Conservation (phyloP, 495 filamentous ascomycete genomes). For the Penicillium mononematosum region DNA sequence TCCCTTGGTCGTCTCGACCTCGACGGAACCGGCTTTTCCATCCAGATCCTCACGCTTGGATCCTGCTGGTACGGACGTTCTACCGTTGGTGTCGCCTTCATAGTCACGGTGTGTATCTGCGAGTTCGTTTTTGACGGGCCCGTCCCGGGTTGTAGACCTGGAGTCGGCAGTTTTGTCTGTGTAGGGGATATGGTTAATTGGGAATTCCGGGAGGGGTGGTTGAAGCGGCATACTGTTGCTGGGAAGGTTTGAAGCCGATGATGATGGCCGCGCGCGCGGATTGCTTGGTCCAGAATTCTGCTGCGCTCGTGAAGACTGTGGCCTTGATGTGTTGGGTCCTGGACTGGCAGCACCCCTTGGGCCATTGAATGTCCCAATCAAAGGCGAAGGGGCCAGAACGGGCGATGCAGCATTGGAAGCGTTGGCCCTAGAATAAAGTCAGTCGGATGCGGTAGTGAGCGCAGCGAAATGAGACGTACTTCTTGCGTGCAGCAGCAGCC, state of each 20-base stretch:
- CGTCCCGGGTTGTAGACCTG: constrained; percentile 34
- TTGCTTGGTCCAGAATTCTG: constrained; percentile 62
- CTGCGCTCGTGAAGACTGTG: constrained; percentile 64
- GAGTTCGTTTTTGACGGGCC: constrained; percentile 31
- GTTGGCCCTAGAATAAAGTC: constrained; percentile 43
- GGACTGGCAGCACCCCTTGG: constrained; percentile 50
- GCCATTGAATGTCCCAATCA: constrained; percentile 58
- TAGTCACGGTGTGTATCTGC: constrained; percentile 30
- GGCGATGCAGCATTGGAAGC: constrained; percentile 61
- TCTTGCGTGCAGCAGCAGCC: constrained; percentile 65
- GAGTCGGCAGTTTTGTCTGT: constrained; percentile 40
- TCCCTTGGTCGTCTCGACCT: constrained; percentile 34
- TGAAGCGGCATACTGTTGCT: constrained; percentile 30
- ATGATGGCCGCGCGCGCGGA: constrained; percentile 56
- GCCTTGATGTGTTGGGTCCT: constrained; percentile 44
- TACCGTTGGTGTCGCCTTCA: constrained; percentile 29
- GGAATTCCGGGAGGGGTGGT: not conserved
- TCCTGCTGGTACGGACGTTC: constrained; percentile 29
- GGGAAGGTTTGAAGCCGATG: constrained; percentile 56
- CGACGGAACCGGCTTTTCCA: constrained; percentile 30
- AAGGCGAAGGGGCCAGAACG: constrained; percentile 68
- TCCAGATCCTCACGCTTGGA: constrained; percentile 38
- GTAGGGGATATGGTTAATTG: constrained; percentile 12
- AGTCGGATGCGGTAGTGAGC: constrained; percentile 8
- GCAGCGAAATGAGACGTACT: constrained; percentile 44